phyloP scores from a whole-genome alignment of 2,329 filamentous ascomycete genomes.

The Xylaria sp. region DNA sequence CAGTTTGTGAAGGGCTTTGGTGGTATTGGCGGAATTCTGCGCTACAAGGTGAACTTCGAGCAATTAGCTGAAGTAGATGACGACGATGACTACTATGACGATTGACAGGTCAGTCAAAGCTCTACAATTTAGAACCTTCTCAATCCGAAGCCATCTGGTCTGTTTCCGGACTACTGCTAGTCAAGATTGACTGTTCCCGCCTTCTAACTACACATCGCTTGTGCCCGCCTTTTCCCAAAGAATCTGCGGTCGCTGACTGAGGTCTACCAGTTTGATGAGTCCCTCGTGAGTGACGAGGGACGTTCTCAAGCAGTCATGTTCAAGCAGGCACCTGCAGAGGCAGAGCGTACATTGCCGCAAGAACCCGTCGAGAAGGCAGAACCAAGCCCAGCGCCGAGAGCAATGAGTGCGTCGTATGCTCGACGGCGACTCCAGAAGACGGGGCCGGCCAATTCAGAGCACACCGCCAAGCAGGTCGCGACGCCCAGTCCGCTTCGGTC shows the following conservation, averaged over 20 bases:
- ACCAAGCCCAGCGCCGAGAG: slow-evolving; percentile 40
- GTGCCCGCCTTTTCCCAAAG: slow-evolving; percentile 19
- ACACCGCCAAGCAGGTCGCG: slow-evolving; percentile 60
- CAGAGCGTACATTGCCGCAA: slow-evolving; percentile 54
- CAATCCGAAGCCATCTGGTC: slow-evolving; percentile 26
- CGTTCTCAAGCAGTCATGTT: slow-evolving; percentile 69
- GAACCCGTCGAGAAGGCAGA: slow-evolving; percentile 53
- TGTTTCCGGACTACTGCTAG: slow-evolving; percentile 20
- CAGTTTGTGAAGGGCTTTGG: slow-evolving; percentile 99
- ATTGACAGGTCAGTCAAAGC: slow-evolving; percentile 52
- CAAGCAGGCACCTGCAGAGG: slow-evolving; percentile 52
- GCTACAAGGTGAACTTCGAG: slow-evolving; percentile 99
- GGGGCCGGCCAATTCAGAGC: slow-evolving; percentile 57
- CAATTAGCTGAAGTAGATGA: slow-evolving; percentile 92
- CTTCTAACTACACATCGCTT: not conserved
- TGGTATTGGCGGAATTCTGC: slow-evolving; percentile 95
- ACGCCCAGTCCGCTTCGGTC: slow-evolving; percentile 75
- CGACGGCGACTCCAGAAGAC: slow-evolving; percentile 61
- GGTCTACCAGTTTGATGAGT: slow-evolving; percentile 70
- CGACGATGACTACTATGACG: slow-evolving; percentile 90
- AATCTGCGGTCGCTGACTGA: slow-evolving; percentile 71
- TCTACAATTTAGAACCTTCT: slow-evolving; percentile 35
- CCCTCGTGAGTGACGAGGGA: slow-evolving; percentile 91
- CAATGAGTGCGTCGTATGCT: slow-evolving; percentile 51
- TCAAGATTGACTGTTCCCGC: slow-evolving; percentile 6